Percentiles rank a stretch among this genome's conserved stretches.
phyloP scores from a whole-genome alignment of 1,284 basidiomycete species.

The Ustilago vetiveriae region DNA sequence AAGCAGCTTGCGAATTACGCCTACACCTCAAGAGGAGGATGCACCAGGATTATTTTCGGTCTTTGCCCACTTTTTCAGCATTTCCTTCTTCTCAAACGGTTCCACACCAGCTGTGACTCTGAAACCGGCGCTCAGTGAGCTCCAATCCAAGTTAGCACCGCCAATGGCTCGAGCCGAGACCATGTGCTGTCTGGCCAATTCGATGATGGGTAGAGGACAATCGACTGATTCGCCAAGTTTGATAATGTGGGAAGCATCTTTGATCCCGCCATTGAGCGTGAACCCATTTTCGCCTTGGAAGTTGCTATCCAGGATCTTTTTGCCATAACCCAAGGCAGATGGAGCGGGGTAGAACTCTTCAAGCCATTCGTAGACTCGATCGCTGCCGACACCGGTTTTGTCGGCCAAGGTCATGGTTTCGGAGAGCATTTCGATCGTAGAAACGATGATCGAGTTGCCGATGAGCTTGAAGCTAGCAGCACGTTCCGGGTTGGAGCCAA shows the following conservation, averaged over 20 bases:
- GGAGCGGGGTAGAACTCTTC: constrained; percentile 58
- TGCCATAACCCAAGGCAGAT: constrained; percentile 54
- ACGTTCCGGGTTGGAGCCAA: constrained; percentile 78
- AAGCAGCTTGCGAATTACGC: too few species aligned
- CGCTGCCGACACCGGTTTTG: constrained; percentile 80
- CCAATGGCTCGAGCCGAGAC: constrained; percentile 73
- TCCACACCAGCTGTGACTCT: constrained; percentile 77
- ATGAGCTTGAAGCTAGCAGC: constrained; percentile 79
- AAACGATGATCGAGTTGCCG: constrained; percentile 58
- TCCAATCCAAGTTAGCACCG: constrained; percentile 75
- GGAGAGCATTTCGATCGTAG: constrained; percentile 77
- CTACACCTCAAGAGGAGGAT: constrained; percentile 1
- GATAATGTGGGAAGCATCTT: constrained; percentile 72
- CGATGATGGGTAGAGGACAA: constrained; percentile 77
- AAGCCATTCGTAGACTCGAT: constrained; percentile 69
- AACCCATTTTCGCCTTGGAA: constrained; percentile 85
- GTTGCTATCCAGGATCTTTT: constrained; percentile 74
- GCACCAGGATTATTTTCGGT: not conserved
- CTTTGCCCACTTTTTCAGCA: constrained; percentile 48
- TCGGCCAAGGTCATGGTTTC: constrained; percentile 85
- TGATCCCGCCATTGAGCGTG: constrained; percentile 86
- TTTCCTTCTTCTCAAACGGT: constrained; percentile 70
- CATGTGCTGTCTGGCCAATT: constrained; percentile 47
- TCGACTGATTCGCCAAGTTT: constrained; percentile 73
- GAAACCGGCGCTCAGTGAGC: constrained; percentile 75